Evolutionary conservation across 2,329 filamentous ascomycete species (phyloP), one percentile per base, ranked within the genome.

Genomic region (Pseudogymnoascus sp.): DNA sequence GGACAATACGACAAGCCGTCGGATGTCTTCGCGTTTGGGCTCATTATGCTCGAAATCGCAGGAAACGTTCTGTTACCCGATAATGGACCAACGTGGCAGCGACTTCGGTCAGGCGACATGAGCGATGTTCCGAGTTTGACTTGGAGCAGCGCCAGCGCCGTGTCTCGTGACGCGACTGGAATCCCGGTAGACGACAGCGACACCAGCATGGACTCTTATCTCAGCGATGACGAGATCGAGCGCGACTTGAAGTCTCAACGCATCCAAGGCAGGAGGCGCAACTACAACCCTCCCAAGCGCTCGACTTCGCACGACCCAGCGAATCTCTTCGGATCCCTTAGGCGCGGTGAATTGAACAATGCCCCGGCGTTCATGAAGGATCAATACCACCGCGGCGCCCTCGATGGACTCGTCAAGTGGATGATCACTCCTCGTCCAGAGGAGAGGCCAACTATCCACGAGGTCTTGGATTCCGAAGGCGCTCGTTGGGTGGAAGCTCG

Each of bases 31-130:
- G 90, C 94, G 9, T 84, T 99, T 30, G 94, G 94, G 59, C 84
- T 97, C 68, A 96, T 97, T 74, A 89, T 96, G 73, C 85, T 97
- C 58, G 94, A 99, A 76, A 94, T 92, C 69, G 93, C 92, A 25
- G 92, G 89, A 65, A 99, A 99, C 70, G 92, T 96, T 58, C 87
- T 91, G 65, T 86, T 99, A 28, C 94, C 94, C 0, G 92, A 97
- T 70, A 96, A 97, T 67, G 94, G 94, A 50, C 83, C 86, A 14
- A 90, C 88, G 14, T 99, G 94, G 94, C 86, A 93, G 70, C 90
- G 90, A 57, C 82, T 99, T 54, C 86, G 94, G 57, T 89, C 89
- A 61, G 93, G 92, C 36, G 92, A 97, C 71, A 86, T 97, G 71
- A 91, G 88, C 62, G 90, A 93, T 67, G 84, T 97, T 12, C 92